A percentile compares a stretch with the other conserved stretches of the same genome.
Conservation (phyloP, 1,139 yeast species). For the Suhomyces bolitotheri region DNA sequence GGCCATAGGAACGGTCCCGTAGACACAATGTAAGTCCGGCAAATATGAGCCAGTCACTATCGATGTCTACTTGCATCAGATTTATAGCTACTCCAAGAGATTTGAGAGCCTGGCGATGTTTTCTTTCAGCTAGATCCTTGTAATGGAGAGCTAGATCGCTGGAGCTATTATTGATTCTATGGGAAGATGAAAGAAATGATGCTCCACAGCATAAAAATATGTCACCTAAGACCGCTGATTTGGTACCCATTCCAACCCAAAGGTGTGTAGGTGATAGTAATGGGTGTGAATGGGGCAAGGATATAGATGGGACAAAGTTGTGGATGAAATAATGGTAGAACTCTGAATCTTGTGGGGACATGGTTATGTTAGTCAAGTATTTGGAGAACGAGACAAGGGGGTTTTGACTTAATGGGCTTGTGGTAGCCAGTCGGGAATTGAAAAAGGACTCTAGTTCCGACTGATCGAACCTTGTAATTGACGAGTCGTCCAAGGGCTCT, state of each 20-base stretch:
- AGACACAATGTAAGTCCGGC: conserved; percentile 36
- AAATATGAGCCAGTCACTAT: conserved; percentile 34
- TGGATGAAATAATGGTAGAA: conserved; percentile 33
- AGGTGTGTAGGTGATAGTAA: conserved; percentile 34
- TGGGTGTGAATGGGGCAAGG: conserved; percentile 44
- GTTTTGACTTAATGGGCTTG: conserved; percentile 4
- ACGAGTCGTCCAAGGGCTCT: not conserved
- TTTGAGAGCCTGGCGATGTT: conserved; percentile 24
- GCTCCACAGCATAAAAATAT: conserved; percentile 42
- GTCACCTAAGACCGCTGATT: conserved; percentile 29
- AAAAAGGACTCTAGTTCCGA: not conserved
- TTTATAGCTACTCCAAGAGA: conserved; percentile 11
- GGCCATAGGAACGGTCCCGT: conserved; percentile 31
- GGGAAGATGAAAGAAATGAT: conserved; percentile 26
- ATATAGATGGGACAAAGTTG: conserved; percentile 37
- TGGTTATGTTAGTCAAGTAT: conserved; percentile 11
- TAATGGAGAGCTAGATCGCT: conserved; percentile 9
- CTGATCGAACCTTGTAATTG: not conserved
- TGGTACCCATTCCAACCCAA: conserved; percentile 24
- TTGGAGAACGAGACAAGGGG: conserved; percentile 11
- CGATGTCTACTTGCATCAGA: conserved; percentile 15
- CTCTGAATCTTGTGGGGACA: conserved; percentile 15
- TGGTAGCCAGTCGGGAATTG: not conserved
- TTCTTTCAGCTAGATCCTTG: conserved; percentile 20
- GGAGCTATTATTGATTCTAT: conserved; percentile 5